Base-by-base conservation (phyloP, 805 yeast genomes). In the Danielozyma ontarioensis region DNA sequence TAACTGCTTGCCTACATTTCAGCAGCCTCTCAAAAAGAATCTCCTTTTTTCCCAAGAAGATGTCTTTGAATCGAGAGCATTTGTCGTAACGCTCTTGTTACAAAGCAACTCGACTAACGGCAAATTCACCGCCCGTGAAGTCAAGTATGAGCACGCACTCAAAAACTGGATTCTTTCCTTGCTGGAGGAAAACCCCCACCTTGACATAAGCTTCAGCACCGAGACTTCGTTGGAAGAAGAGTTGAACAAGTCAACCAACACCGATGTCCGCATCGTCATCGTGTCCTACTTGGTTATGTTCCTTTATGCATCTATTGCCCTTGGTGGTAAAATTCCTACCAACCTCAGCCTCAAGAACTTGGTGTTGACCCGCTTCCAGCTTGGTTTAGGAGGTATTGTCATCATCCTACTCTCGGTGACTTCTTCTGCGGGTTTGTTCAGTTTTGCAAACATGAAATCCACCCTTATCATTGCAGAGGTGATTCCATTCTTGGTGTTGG, bases 381-480 rank as follows among this genome's bases (percentile, higher is more conserved):
- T 90, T 15, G 97, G 96, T 0, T 59, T 86, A 25, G 70, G 80
- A n/a, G 98, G 97, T 1, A 84, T 90, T 16, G 37, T 77, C 4
- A 83, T 89, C 25, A 96, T 93, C 11, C 58, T 86, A 16, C 55
- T 86, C 7, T 88, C 96, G 0, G 95, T 90, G 1, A 56, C 76
- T 1, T 72, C 95, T 1, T 78, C 97, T 0, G 85, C 88, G 0
- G 97, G 97, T 0, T 45, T 87, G 4, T 83, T 86, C 57, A 74
- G 93, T 10, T 48, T 74, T 4, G 37, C 83, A n/a, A 94, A 93
- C 0, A 59, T 89, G 31, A 86, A 84, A 49, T 84, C 95, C 0
- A 90, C 97, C 0, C 64, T 90, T 27, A 89, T 90, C 43, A 87
- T 90, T 36, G 97, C 97, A 2, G 97, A 93, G 55, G 98, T 90